phyloP scores from a whole-genome alignment of 495 filamentous ascomycete species.

The Darksidea phi region DNA sequence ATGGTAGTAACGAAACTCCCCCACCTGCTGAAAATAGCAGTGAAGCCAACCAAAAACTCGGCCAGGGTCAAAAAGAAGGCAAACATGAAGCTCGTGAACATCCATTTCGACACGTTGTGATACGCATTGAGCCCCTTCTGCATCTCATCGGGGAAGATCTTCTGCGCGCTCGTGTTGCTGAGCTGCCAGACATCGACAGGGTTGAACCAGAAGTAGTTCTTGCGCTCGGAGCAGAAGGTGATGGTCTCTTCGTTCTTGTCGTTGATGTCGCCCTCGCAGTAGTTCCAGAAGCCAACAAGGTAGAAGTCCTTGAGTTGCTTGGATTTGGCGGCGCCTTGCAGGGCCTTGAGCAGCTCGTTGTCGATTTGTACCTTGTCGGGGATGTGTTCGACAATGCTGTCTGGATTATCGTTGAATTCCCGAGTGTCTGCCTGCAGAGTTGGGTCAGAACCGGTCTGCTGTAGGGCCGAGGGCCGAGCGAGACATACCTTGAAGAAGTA shows the following conservation, averaged over 20 bases:
- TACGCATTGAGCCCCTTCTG: slow-evolving; percentile 68
- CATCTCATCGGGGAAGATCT: slow-evolving; percentile 61
- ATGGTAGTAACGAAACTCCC: slow-evolving; percentile 77
- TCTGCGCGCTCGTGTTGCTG: slow-evolving; percentile 51
- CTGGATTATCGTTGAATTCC: slow-evolving; percentile 35
- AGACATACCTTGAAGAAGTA: slow-evolving; percentile 68
- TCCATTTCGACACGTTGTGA: slow-evolving; percentile 72
- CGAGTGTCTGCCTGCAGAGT: slow-evolving; percentile 38
- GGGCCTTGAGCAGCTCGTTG: slow-evolving; percentile 38
- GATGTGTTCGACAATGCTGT: slow-evolving; percentile 3
- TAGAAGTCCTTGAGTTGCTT: slow-evolving; percentile 70
- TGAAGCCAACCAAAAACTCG: slow-evolving; percentile 67
- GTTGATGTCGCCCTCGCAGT: slow-evolving; percentile 65
- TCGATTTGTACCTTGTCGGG: slow-evolving; percentile 29
- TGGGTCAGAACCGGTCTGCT: neutral
- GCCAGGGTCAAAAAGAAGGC: slow-evolving; percentile 69
- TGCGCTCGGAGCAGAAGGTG: slow-evolving; percentile 55
- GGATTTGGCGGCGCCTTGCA: slow-evolving; percentile 23
- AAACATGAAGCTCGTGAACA: slow-evolving; percentile 68
- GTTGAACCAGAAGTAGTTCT: slow-evolving; percentile 77
- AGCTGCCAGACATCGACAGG: slow-evolving; percentile 62
- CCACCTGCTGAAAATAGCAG: slow-evolving; percentile 66
- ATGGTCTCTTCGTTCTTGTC: slow-evolving; percentile 51
- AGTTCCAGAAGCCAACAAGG: slow-evolving; percentile 80
- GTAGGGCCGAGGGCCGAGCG: neutral